These are phyloP conservation scores for Ganoderma resinaceum DNA, from an alignment of 1,284 basidiomycete species.

Conservation along the genomic window DNA sequence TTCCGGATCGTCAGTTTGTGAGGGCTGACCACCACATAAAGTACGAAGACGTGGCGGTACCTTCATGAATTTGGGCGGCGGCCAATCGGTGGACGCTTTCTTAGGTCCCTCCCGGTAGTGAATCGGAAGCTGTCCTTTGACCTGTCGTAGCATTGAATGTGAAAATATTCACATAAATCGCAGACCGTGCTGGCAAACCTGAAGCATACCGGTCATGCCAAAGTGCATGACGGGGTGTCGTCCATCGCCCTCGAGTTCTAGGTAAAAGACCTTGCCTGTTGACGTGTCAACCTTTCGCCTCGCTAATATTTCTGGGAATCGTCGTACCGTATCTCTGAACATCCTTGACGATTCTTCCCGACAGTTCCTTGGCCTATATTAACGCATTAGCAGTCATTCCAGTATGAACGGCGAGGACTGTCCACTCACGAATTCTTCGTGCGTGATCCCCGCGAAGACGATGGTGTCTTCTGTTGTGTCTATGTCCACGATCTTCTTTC, in stretches of 20 bases:
- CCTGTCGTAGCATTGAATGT: slow-evolving; percentile 42
- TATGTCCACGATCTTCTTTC: slow-evolving; percentile 64
- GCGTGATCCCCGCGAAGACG: slow-evolving; percentile 69
- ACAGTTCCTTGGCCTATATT: slow-evolving; percentile 62
- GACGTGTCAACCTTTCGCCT: no score
- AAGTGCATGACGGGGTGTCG: slow-evolving; percentile 79
- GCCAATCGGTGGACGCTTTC: slow-evolving; percentile 66
- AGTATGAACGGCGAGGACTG: no score
- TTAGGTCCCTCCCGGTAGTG: slow-evolving; percentile 70
- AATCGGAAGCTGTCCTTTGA: slow-evolving; percentile 67
- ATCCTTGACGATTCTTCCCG: slow-evolving; percentile 62
- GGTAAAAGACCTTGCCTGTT: slow-evolving; percentile 80
- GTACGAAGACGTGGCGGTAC: slow-evolving; percentile 41
- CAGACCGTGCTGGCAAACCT: slow-evolving; percentile 47
- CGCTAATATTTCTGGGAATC: no score
- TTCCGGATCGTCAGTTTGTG: slow-evolving; percentile 37
- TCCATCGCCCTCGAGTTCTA: slow-evolving; percentile 71
- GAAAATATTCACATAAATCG: background rate
- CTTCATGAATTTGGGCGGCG: slow-evolving; percentile 84
- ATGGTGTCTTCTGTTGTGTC: slow-evolving; percentile 72
- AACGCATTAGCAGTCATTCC: background rate
- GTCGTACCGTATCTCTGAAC: slow-evolving; percentile 68
- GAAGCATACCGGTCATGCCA: slow-evolving; percentile 86
- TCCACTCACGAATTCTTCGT: slow-evolving; percentile 65
- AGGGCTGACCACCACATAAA: background rate